Conservation (phyloP, 345 rosid species). For the Acer yangbiense region DNA sequence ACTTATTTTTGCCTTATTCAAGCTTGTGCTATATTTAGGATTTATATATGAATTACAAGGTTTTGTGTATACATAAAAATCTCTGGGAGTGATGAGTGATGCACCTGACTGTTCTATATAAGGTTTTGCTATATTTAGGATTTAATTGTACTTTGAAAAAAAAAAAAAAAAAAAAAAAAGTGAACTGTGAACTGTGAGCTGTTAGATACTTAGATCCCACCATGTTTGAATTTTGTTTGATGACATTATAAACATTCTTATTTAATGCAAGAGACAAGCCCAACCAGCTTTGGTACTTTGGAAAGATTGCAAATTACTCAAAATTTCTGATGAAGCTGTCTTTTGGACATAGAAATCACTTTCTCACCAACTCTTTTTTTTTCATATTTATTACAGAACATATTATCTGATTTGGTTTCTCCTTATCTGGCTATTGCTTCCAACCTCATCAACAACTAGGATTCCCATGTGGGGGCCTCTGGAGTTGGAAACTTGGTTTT, state of each 20-base stretch:
- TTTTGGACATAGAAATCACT: background rate
- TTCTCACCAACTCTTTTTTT: background rate
- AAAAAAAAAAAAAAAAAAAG: too few species aligned
- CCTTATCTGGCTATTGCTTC: background rate
- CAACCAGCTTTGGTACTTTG: background rate
- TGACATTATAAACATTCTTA: background rate
- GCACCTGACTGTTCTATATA: too few species aligned
- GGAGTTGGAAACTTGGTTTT: background rate
- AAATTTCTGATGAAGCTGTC: background rate
- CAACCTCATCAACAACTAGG: background rate
- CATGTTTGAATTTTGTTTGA: background rate
- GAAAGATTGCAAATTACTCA: background rate
- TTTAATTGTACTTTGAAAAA: background rate
- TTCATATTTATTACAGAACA: background rate
- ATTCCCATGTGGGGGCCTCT: background rate
- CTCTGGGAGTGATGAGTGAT: background rate
- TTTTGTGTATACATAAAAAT: too few species aligned
- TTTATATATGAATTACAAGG: too few species aligned
- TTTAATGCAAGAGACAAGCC: background rate
- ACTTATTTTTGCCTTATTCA: too few species aligned
- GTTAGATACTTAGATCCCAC: background rate
- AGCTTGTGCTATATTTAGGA: too few species aligned
- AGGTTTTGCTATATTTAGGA: too few species aligned
- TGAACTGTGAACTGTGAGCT: background rate
- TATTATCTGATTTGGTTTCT: background rate